A percentile compares a stretch with the other conserved stretches of the same genome.
Evolutionary conservation across 768 basidiomycete species (phyloP).

Genomic region (Sistotremastrum niveocremeum): DNA sequence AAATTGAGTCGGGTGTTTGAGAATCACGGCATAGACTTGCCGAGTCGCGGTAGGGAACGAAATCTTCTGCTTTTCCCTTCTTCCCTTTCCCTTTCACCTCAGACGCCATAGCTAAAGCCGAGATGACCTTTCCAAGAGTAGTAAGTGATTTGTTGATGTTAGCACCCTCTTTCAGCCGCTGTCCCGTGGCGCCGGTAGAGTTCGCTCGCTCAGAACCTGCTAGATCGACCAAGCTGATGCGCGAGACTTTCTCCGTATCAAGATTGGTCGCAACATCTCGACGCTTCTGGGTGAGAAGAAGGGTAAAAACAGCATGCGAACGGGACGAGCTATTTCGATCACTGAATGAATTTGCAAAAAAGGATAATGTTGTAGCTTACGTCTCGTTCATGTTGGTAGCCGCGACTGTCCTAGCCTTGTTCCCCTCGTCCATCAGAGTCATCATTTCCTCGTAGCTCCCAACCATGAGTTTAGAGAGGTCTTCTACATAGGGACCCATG

Average conservation of each 20-base stretch:
- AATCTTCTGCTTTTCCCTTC: slow-evolving; percentile 74
- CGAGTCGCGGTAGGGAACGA: slow-evolving; percentile 95
- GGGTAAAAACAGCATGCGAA: slow-evolving; percentile 96
- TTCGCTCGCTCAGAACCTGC: slow-evolving; percentile 96
- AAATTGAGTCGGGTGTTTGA: not conserved
- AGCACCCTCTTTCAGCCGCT: slow-evolving; percentile 91
- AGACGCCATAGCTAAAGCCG: slow-evolving; percentile 59
- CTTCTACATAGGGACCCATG: slow-evolving; percentile 96
- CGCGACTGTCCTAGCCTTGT: slow-evolving; percentile 95
- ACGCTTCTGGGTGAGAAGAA: slow-evolving; percentile 84
- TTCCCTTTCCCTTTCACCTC: slow-evolving; percentile 44
- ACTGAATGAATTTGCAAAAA: not conserved
- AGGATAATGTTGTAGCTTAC: slow-evolving; percentile 28
- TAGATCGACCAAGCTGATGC: slow-evolving; percentile 93
- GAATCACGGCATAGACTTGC: slow-evolving; percentile 32
- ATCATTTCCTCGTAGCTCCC: slow-evolving; percentile 93
- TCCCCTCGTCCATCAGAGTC: slow-evolving; percentile 99
- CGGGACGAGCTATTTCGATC: slow-evolving; percentile 59
- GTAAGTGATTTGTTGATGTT: slow-evolving; percentile 99
- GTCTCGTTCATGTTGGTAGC: slow-evolving; percentile 99
- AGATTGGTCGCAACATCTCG: slow-evolving; percentile 76
- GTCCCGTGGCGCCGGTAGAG: slow-evolving; percentile 94
- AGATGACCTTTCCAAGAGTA: slow-evolving; percentile 95
- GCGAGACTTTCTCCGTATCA: slow-evolving; percentile 97
- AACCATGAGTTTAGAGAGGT: slow-evolving; percentile 86